phyloP scores from a whole-genome alignment of 2,329 filamentous ascomycete species.

The Exophiala sideris region DNA sequence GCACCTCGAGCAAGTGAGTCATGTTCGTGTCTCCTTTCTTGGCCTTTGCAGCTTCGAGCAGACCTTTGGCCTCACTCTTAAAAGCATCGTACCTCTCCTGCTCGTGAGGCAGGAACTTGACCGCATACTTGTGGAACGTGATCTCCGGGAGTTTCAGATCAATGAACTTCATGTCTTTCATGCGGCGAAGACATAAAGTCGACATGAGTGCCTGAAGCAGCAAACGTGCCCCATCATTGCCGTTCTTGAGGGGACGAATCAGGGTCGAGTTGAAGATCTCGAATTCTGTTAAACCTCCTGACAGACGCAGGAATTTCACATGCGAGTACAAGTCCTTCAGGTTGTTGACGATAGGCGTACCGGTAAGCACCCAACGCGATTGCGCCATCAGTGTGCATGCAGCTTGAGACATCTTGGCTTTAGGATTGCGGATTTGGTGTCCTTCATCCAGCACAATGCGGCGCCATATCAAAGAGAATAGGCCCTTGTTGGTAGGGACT shows the following conservation, averaged over 20 bases:
- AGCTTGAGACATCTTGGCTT: slow-evolving; percentile 68
- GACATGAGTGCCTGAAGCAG: slow-evolving; percentile 74
- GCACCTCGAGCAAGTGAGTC: slow-evolving; percentile 71
- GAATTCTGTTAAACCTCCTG: slow-evolving; percentile 69
- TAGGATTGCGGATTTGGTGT: slow-evolving; percentile 74
- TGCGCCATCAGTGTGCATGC: slow-evolving; percentile 64
- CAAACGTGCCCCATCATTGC: slow-evolving; percentile 56
- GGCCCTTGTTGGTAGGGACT: slow-evolving; percentile 43
- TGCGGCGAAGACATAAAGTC: slow-evolving; percentile 75
- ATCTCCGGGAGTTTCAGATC: slow-evolving; percentile 75
- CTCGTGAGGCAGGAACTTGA: slow-evolving; percentile 71
- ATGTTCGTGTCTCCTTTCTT: slow-evolving; percentile 56
- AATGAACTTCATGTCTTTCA: slow-evolving; percentile 85
- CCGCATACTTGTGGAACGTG: slow-evolving; percentile 71
- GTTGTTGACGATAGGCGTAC: slow-evolving; percentile 79
- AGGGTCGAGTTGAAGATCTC: slow-evolving; percentile 72
- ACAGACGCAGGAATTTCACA: slow-evolving; percentile 71
- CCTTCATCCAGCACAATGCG: slow-evolving; percentile 80
- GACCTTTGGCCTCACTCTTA: slow-evolving; percentile 70
- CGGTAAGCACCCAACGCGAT: slow-evolving; percentile 75
- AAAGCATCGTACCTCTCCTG: slow-evolving; percentile 65
- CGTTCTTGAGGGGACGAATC: slow-evolving; percentile 62
- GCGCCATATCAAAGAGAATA: slow-evolving; percentile 69
- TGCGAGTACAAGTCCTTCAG: slow-evolving; percentile 78
- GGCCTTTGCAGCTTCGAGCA: slow-evolving; percentile 43